Conservation (phyloP, 1,284 basidiomycete genomes). For the Golubevia sp. region DNA sequence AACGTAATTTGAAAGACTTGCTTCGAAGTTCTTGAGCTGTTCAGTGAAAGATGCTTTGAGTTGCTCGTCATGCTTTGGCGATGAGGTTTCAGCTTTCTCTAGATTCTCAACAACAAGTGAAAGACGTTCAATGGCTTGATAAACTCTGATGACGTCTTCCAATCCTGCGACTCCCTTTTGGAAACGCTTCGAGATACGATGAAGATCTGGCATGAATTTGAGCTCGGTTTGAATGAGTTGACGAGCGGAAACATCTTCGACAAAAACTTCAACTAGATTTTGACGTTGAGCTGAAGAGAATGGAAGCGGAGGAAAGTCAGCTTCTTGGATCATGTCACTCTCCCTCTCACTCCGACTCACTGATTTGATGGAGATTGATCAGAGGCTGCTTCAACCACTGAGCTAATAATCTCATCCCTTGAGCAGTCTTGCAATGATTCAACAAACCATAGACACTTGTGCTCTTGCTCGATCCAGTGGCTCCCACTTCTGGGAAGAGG, state of each 20-base stretch:
- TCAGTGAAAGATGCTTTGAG: conserved; percentile 36
- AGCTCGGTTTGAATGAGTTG: conserved; percentile 68
- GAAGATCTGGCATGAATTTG: conserved; percentile 90
- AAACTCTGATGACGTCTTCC: conserved; percentile 94
- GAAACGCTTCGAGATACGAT: conserved; percentile 89
- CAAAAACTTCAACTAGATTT: conserved; percentile 82
- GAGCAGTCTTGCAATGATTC: conserved; percentile 94
- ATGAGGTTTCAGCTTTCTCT: conserved; percentile 63
- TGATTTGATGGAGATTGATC: conserved; percentile 89
- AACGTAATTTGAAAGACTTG: conserved; percentile 68
- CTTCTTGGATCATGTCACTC: not conserved
- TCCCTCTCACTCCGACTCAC: conserved; percentile 66
- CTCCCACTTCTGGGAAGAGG: conserved; percentile 71
- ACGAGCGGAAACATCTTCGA: conserved; percentile 77
- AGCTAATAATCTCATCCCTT: conserved; percentile 86
- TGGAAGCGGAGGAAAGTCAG: not conserved
- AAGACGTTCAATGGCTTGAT: conserved; percentile 74
- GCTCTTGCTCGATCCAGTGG: conserved; percentile 19
- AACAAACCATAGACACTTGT: conserved; percentile 81
- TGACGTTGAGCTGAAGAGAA: conserved; percentile 66
- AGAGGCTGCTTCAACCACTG: conserved; percentile 97
- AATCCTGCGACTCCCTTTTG: conserved; percentile 81
- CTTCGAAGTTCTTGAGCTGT: conserved; percentile 24
- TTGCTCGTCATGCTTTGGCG: conserved; percentile 15
- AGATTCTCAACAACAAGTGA: conserved; percentile 73